Percentiles rank a stretch among this genome's conserved stretches.
Evolutionary conservation across 2,329 filamentous ascomycete species (phyloP).

Genomic region (Paraphoma sp.): DNA sequence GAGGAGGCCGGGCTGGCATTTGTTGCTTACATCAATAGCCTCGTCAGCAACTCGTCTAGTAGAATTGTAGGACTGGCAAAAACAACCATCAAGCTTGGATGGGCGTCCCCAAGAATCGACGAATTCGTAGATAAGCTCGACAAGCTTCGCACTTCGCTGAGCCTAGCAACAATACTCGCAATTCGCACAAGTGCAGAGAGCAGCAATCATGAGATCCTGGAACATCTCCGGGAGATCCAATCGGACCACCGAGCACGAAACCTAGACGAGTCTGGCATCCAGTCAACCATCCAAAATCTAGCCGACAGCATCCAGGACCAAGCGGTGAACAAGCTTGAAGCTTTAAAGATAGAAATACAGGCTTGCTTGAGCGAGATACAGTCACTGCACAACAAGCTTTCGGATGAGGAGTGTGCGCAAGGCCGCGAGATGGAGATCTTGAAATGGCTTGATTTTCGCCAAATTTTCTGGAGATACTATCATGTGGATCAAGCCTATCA

Average conservation of each 20-base stretch:
- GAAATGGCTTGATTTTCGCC: slow-evolving; percentile 17
- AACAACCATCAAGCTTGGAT: slow-evolving; percentile 10
- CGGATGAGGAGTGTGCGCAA: neutral
- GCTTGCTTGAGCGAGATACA: neutral
- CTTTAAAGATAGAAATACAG: neutral
- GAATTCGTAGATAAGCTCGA: slow-evolving; percentile 11
- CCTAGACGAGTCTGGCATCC: neutral
- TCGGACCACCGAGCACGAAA: neutral
- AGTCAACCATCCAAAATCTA: neutral
- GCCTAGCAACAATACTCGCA: slow-evolving; percentile 10
- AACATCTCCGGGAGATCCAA: slow-evolving; percentile 7
- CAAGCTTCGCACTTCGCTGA: slow-evolving; percentile 10
- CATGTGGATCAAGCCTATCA: slow-evolving; percentile 11
- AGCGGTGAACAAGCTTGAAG: neutral
- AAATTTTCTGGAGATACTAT: slow-evolving; percentile 18
- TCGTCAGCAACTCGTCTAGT: slow-evolving; percentile 1
- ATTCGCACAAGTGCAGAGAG: slow-evolving; percentile 6
- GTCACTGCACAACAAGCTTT: neutral
- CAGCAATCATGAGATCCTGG: slow-evolving; percentile 4
- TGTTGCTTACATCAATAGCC: slow-evolving; percentile 8
- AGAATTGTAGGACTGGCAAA: neutral
- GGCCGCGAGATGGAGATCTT: slow-evolving; percentile 10
- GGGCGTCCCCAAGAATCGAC: slow-evolving; percentile 9
- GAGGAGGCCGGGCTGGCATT: slow-evolving; percentile 11
- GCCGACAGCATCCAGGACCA: neutral